Conservation (phyloP, 495 filamentous ascomycete genomes). For the Aspergillus affinis region DNA sequence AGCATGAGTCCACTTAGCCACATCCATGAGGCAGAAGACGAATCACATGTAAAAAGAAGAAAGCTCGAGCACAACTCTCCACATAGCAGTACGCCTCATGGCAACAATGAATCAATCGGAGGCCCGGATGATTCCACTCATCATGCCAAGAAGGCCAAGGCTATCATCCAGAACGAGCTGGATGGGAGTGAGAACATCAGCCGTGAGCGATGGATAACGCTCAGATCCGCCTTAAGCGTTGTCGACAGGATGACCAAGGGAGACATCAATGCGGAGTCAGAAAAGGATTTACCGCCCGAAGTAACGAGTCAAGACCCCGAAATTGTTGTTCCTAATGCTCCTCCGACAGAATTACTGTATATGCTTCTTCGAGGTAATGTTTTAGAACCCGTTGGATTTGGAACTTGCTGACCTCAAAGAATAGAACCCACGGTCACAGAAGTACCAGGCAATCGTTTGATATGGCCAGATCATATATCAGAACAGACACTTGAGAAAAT, state of each 20-base stretch:
- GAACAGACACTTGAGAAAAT: slow-evolving; percentile 25
- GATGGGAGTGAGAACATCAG: background rate
- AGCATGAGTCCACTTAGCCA: background rate
- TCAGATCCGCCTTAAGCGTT: background rate
- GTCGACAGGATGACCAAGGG: background rate
- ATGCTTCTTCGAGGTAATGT: slow-evolving; percentile 31
- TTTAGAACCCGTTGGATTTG: background rate
- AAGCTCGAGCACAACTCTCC: background rate
- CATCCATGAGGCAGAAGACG: background rate
- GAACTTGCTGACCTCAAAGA: background rate
- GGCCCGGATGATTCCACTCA: slow-evolving; percentile 2
- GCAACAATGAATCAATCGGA: background rate
- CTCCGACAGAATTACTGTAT: slow-evolving; percentile 25
- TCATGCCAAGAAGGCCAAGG: background rate
- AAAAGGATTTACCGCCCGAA: background rate
- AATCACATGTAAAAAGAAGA: background rate
- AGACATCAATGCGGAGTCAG: background rate
- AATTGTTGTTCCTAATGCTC: slow-evolving; percentile 13
- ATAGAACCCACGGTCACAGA: slow-evolving; percentile 15
- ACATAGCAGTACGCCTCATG: background rate
- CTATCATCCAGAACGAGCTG: background rate
- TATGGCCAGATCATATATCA: slow-evolving; percentile 34
- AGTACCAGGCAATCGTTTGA: slow-evolving; percentile 5
- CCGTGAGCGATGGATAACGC: background rate
- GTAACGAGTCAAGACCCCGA: background rate